Evolutionary conservation across 306 rosid genomes (phyloP).

Genomic region (Vicia villosa): DNA sequence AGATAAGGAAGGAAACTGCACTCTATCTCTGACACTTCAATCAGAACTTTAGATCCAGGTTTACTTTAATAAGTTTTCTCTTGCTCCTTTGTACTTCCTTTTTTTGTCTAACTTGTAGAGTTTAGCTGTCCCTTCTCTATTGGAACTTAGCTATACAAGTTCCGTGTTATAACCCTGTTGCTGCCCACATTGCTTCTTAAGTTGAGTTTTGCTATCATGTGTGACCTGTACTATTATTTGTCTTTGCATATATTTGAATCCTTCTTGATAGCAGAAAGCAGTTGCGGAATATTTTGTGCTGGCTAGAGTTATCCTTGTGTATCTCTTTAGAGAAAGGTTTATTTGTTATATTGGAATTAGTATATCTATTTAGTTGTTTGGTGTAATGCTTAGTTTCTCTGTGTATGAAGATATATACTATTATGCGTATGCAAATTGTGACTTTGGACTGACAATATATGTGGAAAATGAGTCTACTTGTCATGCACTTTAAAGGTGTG

Average conservation of each 20-base stretch:
- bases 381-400: background rate
- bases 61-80: background rate
- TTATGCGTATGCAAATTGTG: constrained; percentile 23
- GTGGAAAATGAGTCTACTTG: constrained; percentile 19
- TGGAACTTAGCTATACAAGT: constrained; percentile 11
- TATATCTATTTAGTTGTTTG: constrained; percentile 6
- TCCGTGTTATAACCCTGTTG: background rate
- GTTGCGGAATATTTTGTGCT: background rate
- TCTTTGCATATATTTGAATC: constrained; percentile 19
- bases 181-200: constrained; percentile 17
- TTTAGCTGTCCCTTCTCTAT: background rate
- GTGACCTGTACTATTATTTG: constrained; percentile 7
- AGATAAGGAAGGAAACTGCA: background rate
- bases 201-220: constrained; percentile 21
- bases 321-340: constrained; percentile 28
- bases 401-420: no score
- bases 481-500: constrained; percentile 16
- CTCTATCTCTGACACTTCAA: background rate
- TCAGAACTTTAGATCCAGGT: background rate
- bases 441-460: background rate
- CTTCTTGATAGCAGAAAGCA: constrained; percentile 16
- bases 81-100: constrained; percentile 12
- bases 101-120: constrained; percentile 1
- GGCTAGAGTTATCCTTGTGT: background rate
- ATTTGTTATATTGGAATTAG: constrained; percentile 8